Evolutionary conservation across 2,329 filamentous ascomycete genomes (phyloP), one percentile per base, ranked within the genome.

Genomic region (Penicillium crustosum): DNA sequence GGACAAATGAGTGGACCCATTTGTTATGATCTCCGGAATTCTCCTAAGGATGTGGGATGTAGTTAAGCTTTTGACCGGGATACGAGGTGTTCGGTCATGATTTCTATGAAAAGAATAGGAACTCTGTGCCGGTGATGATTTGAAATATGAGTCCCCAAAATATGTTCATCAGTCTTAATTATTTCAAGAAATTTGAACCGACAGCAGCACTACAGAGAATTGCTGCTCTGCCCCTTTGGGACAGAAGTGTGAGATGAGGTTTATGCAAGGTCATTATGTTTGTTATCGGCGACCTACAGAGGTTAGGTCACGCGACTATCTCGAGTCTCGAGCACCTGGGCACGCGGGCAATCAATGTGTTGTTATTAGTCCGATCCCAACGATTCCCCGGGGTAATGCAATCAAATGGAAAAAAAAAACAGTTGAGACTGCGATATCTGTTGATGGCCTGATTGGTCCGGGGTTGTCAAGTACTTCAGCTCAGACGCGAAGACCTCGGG

Each of bases 391-490:
- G 31, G 31, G 21, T 23, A 27, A 35, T n/a, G 23, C 25, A 52
- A 13, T 10, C 6, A 4, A 47, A 17, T 29, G n/a, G 15, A 12
- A 42, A 31, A 29, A 12, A 42, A 31, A 29, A 19, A 23, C 25
- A 52, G n/a, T 33, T 33, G 25, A 42, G 29, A 9, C 9, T 9
- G 29, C 31, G 23, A 49, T 48, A 48, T 48, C 25, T 53, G 25
- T 49, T 48, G 17, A 38, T 21, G 17, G 13, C n/a, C 23, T 53
- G 42, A 53, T 49, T 53, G 51, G 51, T 23, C 23, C 42, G n/a
- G 31, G 42, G 33, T 48, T 15, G 41, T 39, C 12, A 39, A 39
- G 43, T 38, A 31, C n/a, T 31, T 39, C 21, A 27, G 42, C 21
- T 31, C 13, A 48, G 43, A 49, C 15, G n/a, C 23, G 21, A 9